Evolutionary conservation across 2,329 filamentous ascomycete genomes (phyloP).

Genomic region (Cytospora leucostoma): DNA sequence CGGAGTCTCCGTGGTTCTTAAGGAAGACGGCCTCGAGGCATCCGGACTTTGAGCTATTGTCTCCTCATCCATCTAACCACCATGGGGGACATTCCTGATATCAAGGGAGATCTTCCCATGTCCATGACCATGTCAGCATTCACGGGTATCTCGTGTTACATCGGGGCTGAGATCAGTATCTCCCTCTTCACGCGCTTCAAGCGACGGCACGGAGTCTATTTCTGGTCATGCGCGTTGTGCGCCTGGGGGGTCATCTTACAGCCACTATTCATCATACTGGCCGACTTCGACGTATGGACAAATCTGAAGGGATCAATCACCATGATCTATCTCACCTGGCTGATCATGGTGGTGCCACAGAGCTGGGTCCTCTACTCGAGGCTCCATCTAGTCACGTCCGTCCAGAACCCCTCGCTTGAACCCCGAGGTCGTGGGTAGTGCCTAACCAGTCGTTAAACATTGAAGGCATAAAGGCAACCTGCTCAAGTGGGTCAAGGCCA

Average conservation of each 20-base stretch:
- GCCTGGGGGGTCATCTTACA: constrained; percentile 37
- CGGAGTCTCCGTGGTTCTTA: not conserved
- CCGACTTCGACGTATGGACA: constrained; percentile 35
- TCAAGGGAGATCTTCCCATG: constrained; percentile 31
- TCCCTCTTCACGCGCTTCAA: constrained; percentile 38
- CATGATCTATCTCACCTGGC: constrained; percentile 37
- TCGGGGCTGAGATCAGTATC: constrained; percentile 37
- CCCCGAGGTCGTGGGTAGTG: not conserved
- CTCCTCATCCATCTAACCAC: not conserved
- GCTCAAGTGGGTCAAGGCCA: constrained; percentile 32
- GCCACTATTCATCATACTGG: constrained; percentile 37
- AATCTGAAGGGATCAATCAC: constrained; percentile 23
- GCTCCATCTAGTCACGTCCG: constrained; percentile 35
- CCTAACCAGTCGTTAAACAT: not conserved
- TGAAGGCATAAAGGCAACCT: constrained; percentile 4
- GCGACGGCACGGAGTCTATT: constrained; percentile 37
- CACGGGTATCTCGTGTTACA: constrained; percentile 39
- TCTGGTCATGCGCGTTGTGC: constrained; percentile 36
- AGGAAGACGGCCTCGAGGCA: not conserved
- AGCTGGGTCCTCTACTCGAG: constrained; percentile 38
- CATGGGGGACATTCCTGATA: constrained; percentile 18
- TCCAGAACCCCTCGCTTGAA: constrained; percentile 19
- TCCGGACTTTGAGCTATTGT: not conserved
- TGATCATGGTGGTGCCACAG: constrained; percentile 38
- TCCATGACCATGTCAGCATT: constrained; percentile 42